phyloP scores from a whole-genome alignment of 768 basidiomycete species.

The Artomyces pyxidatus region DNA sequence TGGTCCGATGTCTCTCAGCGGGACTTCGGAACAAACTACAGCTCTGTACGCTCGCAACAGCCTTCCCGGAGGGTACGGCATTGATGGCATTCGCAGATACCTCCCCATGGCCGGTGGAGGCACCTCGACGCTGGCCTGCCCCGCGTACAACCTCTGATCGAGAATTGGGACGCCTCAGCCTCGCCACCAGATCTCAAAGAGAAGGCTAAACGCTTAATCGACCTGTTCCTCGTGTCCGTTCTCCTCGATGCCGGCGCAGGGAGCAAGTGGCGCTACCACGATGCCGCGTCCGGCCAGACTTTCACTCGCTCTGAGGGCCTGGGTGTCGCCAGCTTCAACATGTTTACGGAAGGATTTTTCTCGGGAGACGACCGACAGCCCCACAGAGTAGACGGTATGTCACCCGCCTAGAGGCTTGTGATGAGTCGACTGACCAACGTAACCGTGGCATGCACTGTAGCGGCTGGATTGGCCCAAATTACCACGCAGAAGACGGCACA shows the following conservation, averaged over 20 bases:
- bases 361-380: constrained; percentile 55
- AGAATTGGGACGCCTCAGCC: constrained; percentile 41
- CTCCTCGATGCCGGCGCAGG: constrained; percentile 94
- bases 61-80: background rate
- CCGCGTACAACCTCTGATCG: constrained; percentile 55
- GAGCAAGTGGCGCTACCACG: constrained; percentile 68
- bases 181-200: constrained; percentile 44
- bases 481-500: constrained; percentile 49
- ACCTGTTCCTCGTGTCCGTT: constrained; percentile 86
- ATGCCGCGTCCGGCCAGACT: constrained; percentile 40
- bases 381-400: constrained; percentile 72
- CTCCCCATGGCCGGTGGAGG: constrained; percentile 85
- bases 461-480: constrained; percentile 58
- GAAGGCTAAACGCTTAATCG: constrained; percentile 67
- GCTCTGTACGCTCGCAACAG: constrained; percentile 54
- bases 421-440: constrained; percentile 1
- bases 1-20: constrained; percentile 35
- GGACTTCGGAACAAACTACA: constrained; percentile 69
- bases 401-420: constrained; percentile 8
- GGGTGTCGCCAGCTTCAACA: constrained; percentile 83
- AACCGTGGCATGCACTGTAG: constrained; percentile 29
- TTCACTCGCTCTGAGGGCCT: constrained; percentile 75
- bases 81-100: constrained; percentile 42
- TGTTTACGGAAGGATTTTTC: constrained; percentile 83
- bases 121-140: constrained; percentile 68